phyloP scores from a whole-genome alignment of 768 basidiomycete genomes.

The Lepiota venenata region DNA sequence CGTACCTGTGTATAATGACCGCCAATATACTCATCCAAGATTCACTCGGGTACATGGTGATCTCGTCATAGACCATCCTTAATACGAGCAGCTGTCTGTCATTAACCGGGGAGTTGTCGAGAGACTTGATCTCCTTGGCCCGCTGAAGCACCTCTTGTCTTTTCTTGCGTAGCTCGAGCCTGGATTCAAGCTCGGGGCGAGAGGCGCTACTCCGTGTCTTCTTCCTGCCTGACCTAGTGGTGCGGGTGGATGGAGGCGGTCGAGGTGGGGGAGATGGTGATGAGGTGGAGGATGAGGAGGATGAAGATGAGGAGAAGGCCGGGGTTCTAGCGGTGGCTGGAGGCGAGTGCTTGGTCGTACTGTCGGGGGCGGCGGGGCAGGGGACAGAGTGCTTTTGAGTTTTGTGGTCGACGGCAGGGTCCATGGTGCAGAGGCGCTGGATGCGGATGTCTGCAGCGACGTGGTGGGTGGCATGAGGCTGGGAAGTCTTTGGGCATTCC shows the following conservation, averaged over 20 bases:
- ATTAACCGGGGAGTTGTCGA: slow-evolving; percentile 56
- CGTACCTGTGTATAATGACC: slow-evolving; percentile 52
- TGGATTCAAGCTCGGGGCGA: slow-evolving; percentile 23
- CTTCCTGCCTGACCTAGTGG: slow-evolving; percentile 13
- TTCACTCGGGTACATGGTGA: slow-evolving; percentile 63
- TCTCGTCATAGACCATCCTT: slow-evolving; percentile 61
- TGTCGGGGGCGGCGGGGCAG: slow-evolving; percentile 14
- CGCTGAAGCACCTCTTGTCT: slow-evolving; percentile 32
- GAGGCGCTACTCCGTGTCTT: slow-evolving; percentile 21
- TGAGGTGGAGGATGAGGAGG: slow-evolving; percentile 23
- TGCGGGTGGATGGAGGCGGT: slow-evolving; percentile 22
- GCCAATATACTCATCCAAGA: slow-evolving; percentile 59
- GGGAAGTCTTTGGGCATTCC: slow-evolving; percentile 15
- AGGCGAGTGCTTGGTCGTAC: slow-evolving; percentile 15
- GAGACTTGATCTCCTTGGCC: slow-evolving; percentile 37
- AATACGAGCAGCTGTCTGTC: slow-evolving; percentile 54
- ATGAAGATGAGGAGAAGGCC: not conserved
- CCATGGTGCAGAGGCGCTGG: slow-evolving; percentile 15
- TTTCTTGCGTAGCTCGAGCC: slow-evolving; percentile 27
- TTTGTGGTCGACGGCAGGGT: slow-evolving; percentile 18
- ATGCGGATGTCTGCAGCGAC: slow-evolving; percentile 18
- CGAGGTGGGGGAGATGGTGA: slow-evolving; percentile 21
- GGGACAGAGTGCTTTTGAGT: slow-evolving; percentile 18
- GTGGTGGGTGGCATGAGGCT: slow-evolving; percentile 13
- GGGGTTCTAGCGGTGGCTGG: not conserved